A percentile compares a stretch with the other conserved stretches of the same genome.
Conservation (phyloP, 2,329 filamentous ascomycete species). For the Acarospora socialis region DNA sequence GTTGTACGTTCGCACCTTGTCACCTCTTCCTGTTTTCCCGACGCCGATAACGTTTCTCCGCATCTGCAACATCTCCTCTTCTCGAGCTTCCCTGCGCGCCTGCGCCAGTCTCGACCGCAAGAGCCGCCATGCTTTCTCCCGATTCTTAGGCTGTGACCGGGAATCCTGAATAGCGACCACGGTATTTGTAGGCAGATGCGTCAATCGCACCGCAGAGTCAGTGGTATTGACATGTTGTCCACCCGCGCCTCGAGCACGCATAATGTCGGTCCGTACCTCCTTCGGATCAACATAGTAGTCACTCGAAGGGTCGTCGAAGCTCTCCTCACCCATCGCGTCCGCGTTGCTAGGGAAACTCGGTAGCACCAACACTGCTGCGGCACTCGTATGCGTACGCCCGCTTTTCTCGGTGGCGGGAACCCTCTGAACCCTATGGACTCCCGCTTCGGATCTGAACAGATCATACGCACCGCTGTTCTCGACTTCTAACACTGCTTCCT, state of each 20-base stretch:
- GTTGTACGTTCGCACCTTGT: constrained; percentile 93
- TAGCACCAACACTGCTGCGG: constrained; percentile 81
- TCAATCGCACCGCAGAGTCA: constrained; percentile 85
- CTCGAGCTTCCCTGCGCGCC: constrained; percentile 62
- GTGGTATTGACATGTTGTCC: constrained; percentile 99
- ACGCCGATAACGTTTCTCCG: constrained; percentile 66
- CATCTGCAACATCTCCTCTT: constrained; percentile 62
- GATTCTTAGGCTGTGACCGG: constrained; percentile 78
- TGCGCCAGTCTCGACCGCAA: constrained; percentile 72
- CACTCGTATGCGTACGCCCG: constrained; percentile 85
- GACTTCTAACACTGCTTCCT: constrained; percentile 80
- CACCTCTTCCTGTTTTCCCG: constrained; percentile 67
- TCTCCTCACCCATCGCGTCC: constrained; percentile 37
- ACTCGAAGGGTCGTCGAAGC: constrained; percentile 71
- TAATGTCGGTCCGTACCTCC: constrained; percentile 74
- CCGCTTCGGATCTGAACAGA: constrained; percentile 69
- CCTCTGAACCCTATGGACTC: constrained; percentile 88
- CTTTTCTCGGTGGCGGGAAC: constrained; percentile 83
- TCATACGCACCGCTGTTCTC: constrained; percentile 66
- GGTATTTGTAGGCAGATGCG: constrained; percentile 74
- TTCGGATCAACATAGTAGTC: constrained; percentile 80
- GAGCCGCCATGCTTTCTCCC: constrained; percentile 73
- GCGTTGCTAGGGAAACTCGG: constrained; percentile 56
- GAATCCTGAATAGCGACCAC: constrained; percentile 87
- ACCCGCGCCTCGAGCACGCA: constrained; percentile 82